Base-by-base conservation (phyloP, 108 stramenopile species). In the Cyclostephanos tholiformis region DNA sequence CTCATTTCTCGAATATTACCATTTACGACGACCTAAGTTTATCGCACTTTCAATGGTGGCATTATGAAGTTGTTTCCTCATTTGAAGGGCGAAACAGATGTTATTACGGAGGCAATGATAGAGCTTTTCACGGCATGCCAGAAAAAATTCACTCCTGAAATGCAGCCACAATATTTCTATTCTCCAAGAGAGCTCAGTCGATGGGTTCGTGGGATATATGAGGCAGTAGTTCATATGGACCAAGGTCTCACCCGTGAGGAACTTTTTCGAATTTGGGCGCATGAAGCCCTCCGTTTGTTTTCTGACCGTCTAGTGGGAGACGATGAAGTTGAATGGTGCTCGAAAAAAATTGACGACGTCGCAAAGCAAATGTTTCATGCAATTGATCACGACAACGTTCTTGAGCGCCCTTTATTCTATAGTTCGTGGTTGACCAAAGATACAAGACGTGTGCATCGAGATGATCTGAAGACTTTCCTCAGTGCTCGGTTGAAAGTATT, bases 101-200 rank as follows among this genome's bases (percentile, higher is more conserved):
- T 94, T 0, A 86, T 99, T 61, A 97, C 97, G 2, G 92, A 96
- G 52, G 97, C 98, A 16, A 99, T 99, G 99, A 92, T 99, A 29
- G 98, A 98, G 64, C 76, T 98, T 12, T 99, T 97, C 81, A 72
- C 82, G 19, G 89, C 87, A 48, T 98, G 97, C 77, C 93, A 96
- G 74, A 84, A 80, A 30, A 84, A 77, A 66, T 99, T 98, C 73
- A 97, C 82, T 17, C 76, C 96, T 25, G 85, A 89, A 27, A 84
- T 87, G 73, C 91, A 91, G 52, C 98, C 98, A 12, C 99, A 99
- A 70, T 99, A 99, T 82, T 95, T 99, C 60, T 99, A 99, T 76
- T 98, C 97, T 3, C 98, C 99, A 9, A 89, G 99, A 25, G 99
- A 99, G 84, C 83, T 99, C 41, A 96, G 91, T 20, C 86, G 99